These are phyloP conservation scores for Pelargonium exstipulatum DNA, from an alignment of 441 rosid species.

Conservation along the genomic window DNA sequence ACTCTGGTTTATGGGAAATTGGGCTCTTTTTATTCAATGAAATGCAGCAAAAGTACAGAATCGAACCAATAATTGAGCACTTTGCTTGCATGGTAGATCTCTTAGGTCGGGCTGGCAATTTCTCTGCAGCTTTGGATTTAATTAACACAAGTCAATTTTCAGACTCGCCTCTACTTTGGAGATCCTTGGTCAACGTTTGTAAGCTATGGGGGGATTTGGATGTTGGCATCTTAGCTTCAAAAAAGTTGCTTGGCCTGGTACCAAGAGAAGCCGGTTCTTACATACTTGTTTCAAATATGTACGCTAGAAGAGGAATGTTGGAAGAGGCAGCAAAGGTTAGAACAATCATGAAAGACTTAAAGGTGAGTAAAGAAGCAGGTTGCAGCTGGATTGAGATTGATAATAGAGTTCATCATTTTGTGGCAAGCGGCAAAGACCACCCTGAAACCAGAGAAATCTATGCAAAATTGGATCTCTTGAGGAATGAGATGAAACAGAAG, in stretches of 20 bases:
- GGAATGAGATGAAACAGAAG: too few species aligned
- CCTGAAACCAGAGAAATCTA: too few species aligned
- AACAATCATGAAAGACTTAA: constrained; percentile 15
- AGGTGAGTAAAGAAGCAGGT: constrained; percentile 28
- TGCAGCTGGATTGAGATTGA: constrained; percentile 33
- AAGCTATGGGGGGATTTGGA: constrained; percentile 14
- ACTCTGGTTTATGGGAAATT: constrained; percentile 30
- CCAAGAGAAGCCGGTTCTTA: constrained; percentile 27
- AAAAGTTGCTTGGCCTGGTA: constrained; percentile 28
- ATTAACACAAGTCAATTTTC: too few species aligned
- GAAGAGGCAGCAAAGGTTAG: constrained; percentile 31
- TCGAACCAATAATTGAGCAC: constrained; percentile 32
- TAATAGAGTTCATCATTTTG: constrained; percentile 25
- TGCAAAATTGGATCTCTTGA: too few species aligned
- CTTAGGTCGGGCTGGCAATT: constrained; percentile 35
- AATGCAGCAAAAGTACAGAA: constrained; percentile 6
- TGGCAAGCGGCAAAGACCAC: constrained; percentile 3
- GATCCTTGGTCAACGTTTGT: too few species aligned
- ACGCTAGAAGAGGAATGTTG: constrained; percentile 33
- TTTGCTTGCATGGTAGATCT: constrained; percentile 38
- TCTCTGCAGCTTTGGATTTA: too few species aligned
- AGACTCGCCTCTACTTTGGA: too few species aligned
- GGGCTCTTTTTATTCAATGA: constrained; percentile 10
- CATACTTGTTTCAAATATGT: constrained; percentile 32
- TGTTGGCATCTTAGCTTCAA: constrained; percentile 29